A percentile compares a stretch with the other conserved stretches of the same genome.
These are phyloP conservation scores for Kalaharituber pfeilii DNA, from an alignment of 2,329 filamentous ascomycete species.

Conservation along the genomic window DNA sequence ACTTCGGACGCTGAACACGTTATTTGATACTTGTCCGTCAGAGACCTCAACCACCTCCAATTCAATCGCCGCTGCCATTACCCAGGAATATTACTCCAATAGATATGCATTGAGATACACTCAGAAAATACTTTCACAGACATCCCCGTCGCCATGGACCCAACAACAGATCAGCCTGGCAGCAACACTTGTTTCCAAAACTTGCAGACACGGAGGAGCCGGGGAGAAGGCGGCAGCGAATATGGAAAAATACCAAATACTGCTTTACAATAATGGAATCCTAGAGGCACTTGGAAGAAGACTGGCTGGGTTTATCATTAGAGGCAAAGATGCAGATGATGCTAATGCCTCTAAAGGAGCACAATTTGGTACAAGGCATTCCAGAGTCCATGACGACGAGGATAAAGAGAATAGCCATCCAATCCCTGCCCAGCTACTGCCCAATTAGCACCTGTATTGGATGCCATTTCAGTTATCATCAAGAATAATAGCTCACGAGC, in stretches of 20 bases:
- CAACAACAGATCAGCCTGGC: slow-evolving; percentile 47
- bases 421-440: slow-evolving; percentile 41
- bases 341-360: not conserved
- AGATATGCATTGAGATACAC: slow-evolving; percentile 29
- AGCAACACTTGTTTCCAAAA: slow-evolving; percentile 34
- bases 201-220: slow-evolving; percentile 14
- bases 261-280: slow-evolving; percentile 54
- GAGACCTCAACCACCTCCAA: slow-evolving; percentile 11
- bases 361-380: not conserved
- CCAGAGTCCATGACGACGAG: slow-evolving; percentile 1
- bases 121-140: slow-evolving; percentile 45
- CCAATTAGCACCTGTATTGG: slow-evolving; percentile 51
- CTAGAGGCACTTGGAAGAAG: slow-evolving; percentile 61
- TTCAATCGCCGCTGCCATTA: slow-evolving; percentile 22
- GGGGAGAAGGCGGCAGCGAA: slow-evolving; percentile 28
- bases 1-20: slow-evolving; percentile 50
- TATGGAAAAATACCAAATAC: slow-evolving; percentile 55
- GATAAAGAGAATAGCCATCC: slow-evolving; percentile 40
- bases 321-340: slow-evolving; percentile 29
- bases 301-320: slow-evolving; percentile 48
- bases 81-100: slow-evolving; percentile 34
- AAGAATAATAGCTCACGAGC: slow-evolving; percentile 38
- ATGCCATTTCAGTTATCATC: slow-evolving; percentile 60
- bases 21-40: slow-evolving; percentile 18
- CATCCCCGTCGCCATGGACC: slow-evolving; percentile 34